phyloP scores from a whole-genome alignment of 139 green algal species.

The Chlamydomonas sp. region DNA sequence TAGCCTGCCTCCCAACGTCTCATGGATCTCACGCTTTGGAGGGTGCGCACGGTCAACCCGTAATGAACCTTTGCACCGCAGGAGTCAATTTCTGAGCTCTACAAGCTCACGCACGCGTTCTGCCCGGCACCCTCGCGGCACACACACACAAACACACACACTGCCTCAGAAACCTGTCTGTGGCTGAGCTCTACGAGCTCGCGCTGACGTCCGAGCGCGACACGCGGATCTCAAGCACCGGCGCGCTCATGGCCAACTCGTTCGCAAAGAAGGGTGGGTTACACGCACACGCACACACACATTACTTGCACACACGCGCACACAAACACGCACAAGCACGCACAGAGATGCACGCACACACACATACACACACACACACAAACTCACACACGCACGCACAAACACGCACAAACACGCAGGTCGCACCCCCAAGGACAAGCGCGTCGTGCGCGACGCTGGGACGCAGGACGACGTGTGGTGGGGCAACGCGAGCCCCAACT shows the following conservation, averaged over 20 bases:
- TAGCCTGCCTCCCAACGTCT: not conserved
- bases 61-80: too few species aligned
- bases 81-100: too few species aligned
- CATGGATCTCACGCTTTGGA: not conserved
- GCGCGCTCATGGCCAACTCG: slow-evolving; percentile 70
- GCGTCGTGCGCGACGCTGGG: slow-evolving; percentile 71
- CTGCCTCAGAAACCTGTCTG: slow-evolving; percentile 31
- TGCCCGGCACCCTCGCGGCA: too few species aligned
- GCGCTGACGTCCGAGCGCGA: slow-evolving; percentile 55
- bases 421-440: slow-evolving; percentile 87
- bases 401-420: slow-evolving; percentile 36
- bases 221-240: slow-evolving; percentile 56
- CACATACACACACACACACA: too few species aligned
- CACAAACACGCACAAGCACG: too few species aligned
- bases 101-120: too few species aligned
- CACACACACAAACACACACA: too few species aligned
- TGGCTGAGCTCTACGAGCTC: slow-evolving; percentile 21
- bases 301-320: too few species aligned
- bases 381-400: too few species aligned
- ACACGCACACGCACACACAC: too few species aligned
- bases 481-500: slow-evolving; percentile 36
- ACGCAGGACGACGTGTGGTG: slow-evolving; percentile 82
- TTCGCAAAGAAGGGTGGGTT: slow-evolving; percentile 24
- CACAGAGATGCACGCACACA: too few species aligned
- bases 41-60: not conserved